Base-by-base conservation (phyloP, 305 asterid genomes). In the Fraxinus albicans region DNA sequence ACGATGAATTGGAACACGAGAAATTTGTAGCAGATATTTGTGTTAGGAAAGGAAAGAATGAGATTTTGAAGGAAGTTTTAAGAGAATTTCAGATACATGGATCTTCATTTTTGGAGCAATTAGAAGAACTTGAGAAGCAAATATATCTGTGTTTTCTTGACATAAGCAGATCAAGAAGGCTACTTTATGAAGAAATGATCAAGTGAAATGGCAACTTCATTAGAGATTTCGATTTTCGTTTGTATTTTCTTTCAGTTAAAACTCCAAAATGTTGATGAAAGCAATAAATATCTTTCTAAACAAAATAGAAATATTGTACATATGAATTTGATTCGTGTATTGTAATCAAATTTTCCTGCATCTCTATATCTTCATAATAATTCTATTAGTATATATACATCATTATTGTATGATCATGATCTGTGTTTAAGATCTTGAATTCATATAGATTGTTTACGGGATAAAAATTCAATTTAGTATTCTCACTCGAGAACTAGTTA, bases 111-210 rank as follows among this genome's bases (percentile, higher is more conserved):
- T n/a, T 86, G 82, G 91, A 90, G 77, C 89, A 92, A 69, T 35
- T 93, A 85, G 89, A 91, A 44, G 99, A 95, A 88, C 92, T 95
- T 31, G 94, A 95, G 91, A 91, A 88, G 80, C 95, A 92, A 69
- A 86, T 91, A n/a, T 92, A 85, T 77, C 81, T 94, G 89, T 93
- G 97, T 63, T 87, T 94, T 80, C 91, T 95, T n/a, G 89, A 92
- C 83, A 90, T 94, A 69, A 87, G 89, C 82, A 89, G 95, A 85
- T 89, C 95, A 3, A 89, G 95, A 81, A 94, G 91, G 85, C 82
- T 88, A 74, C 87, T 92, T 60, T 74, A 89, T 19, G 90, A 91
- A 74, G 89, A 90, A 84, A 82, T 90, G 85, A 63, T 55, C 4
- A 81, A 69, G 29, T 23, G 15, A 60, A 60, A 60, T 60, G 27